Base-by-base conservation (phyloP, 768 basidiomycete genomes). In the Mycena maculata region DNA sequence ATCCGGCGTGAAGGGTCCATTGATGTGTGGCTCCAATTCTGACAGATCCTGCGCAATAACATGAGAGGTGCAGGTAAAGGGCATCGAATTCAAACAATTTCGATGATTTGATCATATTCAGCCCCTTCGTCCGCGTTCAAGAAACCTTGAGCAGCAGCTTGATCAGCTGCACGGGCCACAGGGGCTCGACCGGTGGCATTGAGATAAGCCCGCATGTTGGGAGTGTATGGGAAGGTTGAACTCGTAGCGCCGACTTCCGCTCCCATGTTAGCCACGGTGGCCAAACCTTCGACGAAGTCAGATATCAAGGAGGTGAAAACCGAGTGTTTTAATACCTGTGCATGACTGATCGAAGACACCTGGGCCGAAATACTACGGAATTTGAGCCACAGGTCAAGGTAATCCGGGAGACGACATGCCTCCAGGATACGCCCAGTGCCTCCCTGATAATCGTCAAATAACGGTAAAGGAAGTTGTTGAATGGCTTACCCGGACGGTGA, bases 171-270 rank as follows among this genome's bases (percentile, higher is more conserved):
- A 18, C 80, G 81, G 31, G 96, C 96, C 27, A 97, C 95, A 33
- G 92, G 88, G 42, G 86, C 89, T 62, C 98, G 90, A 53, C 94
- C 91, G 11, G 98, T 99, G 22, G 96, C 96, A 69, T 87, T 84
- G 31, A 99, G 88, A 80, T 99, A 99, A 38, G 88, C 84, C 33
- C 89, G 86, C 97, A 99, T 99, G 73, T 89, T 88, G 20, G 87
- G 79, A 18, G 95, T 95, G 80, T 99, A 99, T 6, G 97, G 96
- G 86, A 99, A 99, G 8, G 93, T 95, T 1, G 96, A 97, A 0
- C 98, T 99, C 1, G 98, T 99, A n/a, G 98, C 98, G 41, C 98
- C 98, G n/a, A 99, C 96, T 83, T 99, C 98, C 15, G 98, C 98
- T 55, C 98, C 98, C 98, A 99, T 99, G 79, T 99, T 99, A 47